Evolutionary conservation across 2,329 filamentous ascomycete genomes (phyloP), one percentile per base, ranked within the genome.

Genomic region (Venturia effusa): DNA sequence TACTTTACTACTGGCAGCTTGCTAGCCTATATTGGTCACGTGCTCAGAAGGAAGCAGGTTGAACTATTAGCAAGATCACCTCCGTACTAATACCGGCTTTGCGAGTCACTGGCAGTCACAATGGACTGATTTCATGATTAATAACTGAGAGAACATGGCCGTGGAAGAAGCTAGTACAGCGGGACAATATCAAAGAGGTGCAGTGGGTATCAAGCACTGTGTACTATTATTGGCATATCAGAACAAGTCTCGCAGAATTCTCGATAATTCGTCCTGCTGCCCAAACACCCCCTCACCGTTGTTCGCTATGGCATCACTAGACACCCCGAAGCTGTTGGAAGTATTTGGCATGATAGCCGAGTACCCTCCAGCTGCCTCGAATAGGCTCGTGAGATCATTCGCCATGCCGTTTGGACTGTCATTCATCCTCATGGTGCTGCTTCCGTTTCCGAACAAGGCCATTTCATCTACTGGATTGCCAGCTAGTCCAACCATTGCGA

Each of bases 401-500:
- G 85, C 84, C 70, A 86, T 80, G 10, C 81, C 81, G 68, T 86
- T 83, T 61, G 84, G 84, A 67, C 80, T 84, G 45, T 78, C 81
- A 64, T 13, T 74, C 71, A 40, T 71, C 63, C 10, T 72, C 72
- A 64, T 27, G 24, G 10, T 59, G 19, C 41, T 61, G 17, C 64
- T 61, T 13, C 64, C 63, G 48, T 72, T 73, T 8, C 70, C 69
- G 59, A 80, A 84, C 27, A 84, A 70, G 0, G 81, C 77, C 65
- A 83, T 72, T 64, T 83, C 81, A 64, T 86, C 83, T 19, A 86
- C 81, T 34, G 80, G 79, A 69, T 87, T 83, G 6, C 84, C 84
- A 1, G 84, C 84, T 22, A 88, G 75, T 1, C 84, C 84, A 11
- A 84, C 84, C 85, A 88, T 87, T 10, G 84, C 84, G 5, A 87